Evolutionary conservation across 805 yeast species (phyloP).

Genomic region (Kuraishia ogatae): DNA sequence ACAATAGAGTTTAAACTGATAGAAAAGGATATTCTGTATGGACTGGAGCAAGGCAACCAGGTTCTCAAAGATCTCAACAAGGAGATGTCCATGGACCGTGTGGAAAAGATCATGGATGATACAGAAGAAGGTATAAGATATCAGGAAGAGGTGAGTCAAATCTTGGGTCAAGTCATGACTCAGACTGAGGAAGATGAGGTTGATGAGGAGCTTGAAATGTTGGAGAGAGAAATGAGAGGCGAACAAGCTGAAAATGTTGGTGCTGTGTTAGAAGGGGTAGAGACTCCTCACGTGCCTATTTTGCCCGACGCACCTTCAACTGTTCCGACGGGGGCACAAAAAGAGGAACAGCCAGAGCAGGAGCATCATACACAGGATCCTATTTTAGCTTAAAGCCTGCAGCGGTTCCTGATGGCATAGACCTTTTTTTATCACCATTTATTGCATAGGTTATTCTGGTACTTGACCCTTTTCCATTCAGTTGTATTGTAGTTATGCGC

Average conservation of each 20-base stretch:
- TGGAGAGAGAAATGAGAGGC: conserved; percentile 37
- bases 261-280: conserved; percentile 8
- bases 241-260: conserved; percentile 3
- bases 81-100: conserved; percentile 69
- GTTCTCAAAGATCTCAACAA: conserved; percentile 67
- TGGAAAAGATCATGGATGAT: conserved; percentile 80
- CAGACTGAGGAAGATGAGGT: conserved; percentile 50
- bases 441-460: background rate
- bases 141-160: conserved; percentile 63
- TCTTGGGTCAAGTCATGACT: conserved; percentile 34
- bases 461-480: too few species aligned
- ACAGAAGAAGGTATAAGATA: conserved; percentile 72
- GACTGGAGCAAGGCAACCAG: conserved; percentile 72
- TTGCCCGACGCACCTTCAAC: conserved; percentile 23
- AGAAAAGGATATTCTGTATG: conserved; percentile 76
- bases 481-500: background rate
- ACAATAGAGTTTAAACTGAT: conserved; percentile 84
- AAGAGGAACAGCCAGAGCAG: conserved; percentile 13
- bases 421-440: too few species aligned
- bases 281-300: conserved; percentile 12
- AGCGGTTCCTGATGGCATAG: background rate
- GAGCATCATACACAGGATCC: conserved; percentile 8
- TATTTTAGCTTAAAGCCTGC: background rate
- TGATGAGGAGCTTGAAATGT: conserved; percentile 47
- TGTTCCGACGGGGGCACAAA: conserved; percentile 9